A percentile compares a stretch with the other conserved stretches of the same genome.
Conservation (phyloP, 768 basidiomycete genomes). For the Kwoniella dendrophila region DNA sequence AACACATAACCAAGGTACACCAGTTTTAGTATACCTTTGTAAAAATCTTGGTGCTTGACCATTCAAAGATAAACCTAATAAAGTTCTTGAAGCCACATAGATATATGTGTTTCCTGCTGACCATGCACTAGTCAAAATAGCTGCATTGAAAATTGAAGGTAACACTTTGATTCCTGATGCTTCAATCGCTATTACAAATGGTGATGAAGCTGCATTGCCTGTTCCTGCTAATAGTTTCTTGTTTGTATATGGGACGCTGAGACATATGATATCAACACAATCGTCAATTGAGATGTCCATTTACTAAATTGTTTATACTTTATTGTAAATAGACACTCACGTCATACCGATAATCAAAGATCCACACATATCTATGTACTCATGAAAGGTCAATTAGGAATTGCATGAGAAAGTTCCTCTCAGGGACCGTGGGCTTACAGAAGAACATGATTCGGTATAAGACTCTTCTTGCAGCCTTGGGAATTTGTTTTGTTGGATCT, state of each 20-base stretch:
- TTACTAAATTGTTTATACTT: no score
- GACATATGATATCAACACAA: constrained; percentile 81
- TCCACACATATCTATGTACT: no score
- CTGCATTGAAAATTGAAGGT: constrained; percentile 37
- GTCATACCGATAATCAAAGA: no score
- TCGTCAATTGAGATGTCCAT: no score
- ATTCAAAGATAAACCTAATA: not conserved
- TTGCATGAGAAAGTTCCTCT: constrained; percentile 64
- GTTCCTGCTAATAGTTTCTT: not conserved
- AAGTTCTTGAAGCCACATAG: constrained; percentile 3
- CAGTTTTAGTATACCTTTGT: not conserved
- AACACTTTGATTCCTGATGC: constrained; percentile 68
- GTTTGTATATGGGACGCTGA: constrained; percentile 61
- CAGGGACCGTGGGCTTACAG: no score
- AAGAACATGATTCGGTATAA: constrained; percentile 77
- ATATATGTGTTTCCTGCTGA: constrained; percentile 10
- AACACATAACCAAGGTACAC: not conserved
- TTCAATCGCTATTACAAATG: constrained; percentile 78
- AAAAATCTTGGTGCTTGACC: constrained; percentile 14
- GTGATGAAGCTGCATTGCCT: constrained; percentile 75
- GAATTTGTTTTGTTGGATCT: constrained; percentile 71
- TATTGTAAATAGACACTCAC: no score
- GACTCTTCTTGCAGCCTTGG: constrained; percentile 68
- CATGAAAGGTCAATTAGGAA: no score
- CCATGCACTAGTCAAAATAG: not conserved